Percentiles rank a stretch among this genome's conserved stretches.
phyloP scores from a whole-genome alignment of 1,284 basidiomycete genomes.

The Ganoderma lucidum region DNA sequence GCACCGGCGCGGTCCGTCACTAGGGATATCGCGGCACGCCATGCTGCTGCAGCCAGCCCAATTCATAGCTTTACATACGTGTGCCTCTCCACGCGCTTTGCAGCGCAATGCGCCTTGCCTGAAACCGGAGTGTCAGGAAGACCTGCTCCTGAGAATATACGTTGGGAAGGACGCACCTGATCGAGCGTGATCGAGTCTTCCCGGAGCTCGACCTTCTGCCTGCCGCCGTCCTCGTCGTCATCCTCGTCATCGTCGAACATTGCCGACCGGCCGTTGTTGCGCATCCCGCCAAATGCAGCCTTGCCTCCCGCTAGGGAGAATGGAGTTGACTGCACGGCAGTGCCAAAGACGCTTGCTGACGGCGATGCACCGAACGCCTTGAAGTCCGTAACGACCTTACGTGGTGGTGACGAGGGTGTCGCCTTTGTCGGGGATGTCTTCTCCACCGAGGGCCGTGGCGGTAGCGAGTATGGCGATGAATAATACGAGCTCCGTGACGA shows the following conservation, averaged over 20 bases:
- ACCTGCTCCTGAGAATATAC: slow-evolving; percentile 14
- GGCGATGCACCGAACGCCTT: slow-evolving; percentile 87
- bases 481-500: slow-evolving; percentile 58
- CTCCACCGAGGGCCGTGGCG: slow-evolving; percentile 45
- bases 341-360: slow-evolving; percentile 79
- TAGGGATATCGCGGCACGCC: slow-evolving; percentile 19
- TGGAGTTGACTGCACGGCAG: slow-evolving; percentile 78
- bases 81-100: slow-evolving; percentile 77
- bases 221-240: slow-evolving; percentile 67
- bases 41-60: slow-evolving; percentile 7
- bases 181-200: slow-evolving; percentile 89
- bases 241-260: slow-evolving; percentile 60
- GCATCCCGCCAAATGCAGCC: slow-evolving; percentile 80
- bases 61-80: slow-evolving; percentile 47
- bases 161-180: slow-evolving; percentile 61
- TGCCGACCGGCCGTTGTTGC: slow-evolving; percentile 51
- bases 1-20: slow-evolving; percentile 21
- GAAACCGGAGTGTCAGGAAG: slow-evolving; percentile 15
- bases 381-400: slow-evolving; percentile 90
- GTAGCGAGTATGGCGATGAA: slow-evolving; percentile 57
- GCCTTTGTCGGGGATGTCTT: slow-evolving; percentile 47
- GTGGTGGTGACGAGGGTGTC: slow-evolving; percentile 66
- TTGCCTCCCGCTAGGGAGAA: slow-evolving; percentile 83
- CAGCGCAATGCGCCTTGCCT: slow-evolving; percentile 77
- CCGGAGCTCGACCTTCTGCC: slow-evolving; percentile 75